A percentile compares a stretch with the other conserved stretches of the same genome.
Conservation (phyloP, 2,329 filamentous ascomycete genomes). For the Cercospora sp. region DNA sequence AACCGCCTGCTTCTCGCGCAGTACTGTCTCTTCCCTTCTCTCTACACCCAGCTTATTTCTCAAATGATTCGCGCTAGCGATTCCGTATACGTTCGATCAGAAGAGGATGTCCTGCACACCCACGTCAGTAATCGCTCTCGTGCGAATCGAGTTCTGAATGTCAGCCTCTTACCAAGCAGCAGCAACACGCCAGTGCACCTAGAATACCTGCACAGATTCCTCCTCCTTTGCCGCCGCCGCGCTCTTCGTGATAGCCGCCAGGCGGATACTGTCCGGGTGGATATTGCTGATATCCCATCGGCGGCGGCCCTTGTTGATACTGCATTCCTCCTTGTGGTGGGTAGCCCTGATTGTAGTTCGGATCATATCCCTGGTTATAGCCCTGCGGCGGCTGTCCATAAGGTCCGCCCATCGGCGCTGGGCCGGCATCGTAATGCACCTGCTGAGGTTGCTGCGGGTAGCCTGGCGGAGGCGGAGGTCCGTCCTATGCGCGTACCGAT, state of each 20-base stretch:
- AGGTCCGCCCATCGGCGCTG: constrained; percentile 3
- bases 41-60: background rate
- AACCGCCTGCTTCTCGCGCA: background rate
- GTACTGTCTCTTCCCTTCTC: background rate
- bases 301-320: constrained; percentile 35
- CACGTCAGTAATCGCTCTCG: background rate
- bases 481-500: constrained; percentile 12
- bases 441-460: constrained; percentile 30
- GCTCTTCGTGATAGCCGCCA: constrained; percentile 33
- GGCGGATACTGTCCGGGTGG: constrained; percentile 18
- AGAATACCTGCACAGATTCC: constrained; percentile 43
- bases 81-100: background rate
- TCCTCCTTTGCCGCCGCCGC: constrained; percentile 33
- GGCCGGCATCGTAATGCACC: constrained; percentile 28
- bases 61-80: background rate
- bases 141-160: background rate
- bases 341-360: constrained; percentile 9
- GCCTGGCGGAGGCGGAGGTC: constrained; percentile 29
- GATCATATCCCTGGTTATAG: constrained; percentile 5
- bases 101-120: background rate
- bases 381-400: constrained; percentile 22
- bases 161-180: constrained; percentile 43
- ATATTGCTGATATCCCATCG: constrained; percentile 40
- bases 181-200: constrained; percentile 46
- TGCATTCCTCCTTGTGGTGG: constrained; percentile 38